Evolutionary conservation across 2,329 filamentous ascomycete genomes (phyloP).

Genomic region (Ophiostoma pallidulum): DNA sequence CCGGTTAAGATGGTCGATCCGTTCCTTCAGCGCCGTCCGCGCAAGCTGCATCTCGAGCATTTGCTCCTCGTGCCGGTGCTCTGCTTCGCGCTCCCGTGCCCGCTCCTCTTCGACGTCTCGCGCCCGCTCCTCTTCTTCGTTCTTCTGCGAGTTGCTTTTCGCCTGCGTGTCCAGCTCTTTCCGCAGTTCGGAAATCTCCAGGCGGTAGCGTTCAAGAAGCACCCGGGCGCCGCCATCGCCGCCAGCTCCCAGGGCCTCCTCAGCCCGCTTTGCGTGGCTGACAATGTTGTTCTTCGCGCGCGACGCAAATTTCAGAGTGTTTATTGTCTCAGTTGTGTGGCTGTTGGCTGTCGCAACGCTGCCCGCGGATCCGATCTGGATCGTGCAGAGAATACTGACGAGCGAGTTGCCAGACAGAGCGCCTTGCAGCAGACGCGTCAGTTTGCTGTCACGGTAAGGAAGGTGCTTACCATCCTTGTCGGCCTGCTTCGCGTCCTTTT

Average conservation of each 20-base stretch:
- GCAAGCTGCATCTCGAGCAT: constrained; percentile 98
- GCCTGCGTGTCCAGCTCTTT: constrained; percentile 75
- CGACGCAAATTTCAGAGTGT: constrained; percentile 93
- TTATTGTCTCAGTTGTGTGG: constrained; percentile 81
- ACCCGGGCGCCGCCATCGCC: constrained; percentile 82
- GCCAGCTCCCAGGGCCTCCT: constrained; percentile 71
- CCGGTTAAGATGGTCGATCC: constrained; percentile 92
- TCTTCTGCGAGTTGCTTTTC: constrained; percentile 51
- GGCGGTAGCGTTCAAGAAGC: constrained; percentile 81
- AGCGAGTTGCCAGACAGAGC: constrained; percentile 88
- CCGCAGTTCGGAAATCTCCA: constrained; percentile 80
- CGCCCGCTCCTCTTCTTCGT: constrained; percentile 48
- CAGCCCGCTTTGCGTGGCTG: constrained; percentile 89
- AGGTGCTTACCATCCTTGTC: constrained; percentile 88
- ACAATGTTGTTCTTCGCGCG: constrained; percentile 97
- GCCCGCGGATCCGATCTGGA: constrained; percentile 73
- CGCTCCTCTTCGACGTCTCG: constrained; percentile 63
- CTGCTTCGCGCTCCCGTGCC: constrained; percentile 66
- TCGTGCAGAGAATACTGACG: constrained; percentile 94
- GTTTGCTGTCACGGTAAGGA: constrained; percentile 94
- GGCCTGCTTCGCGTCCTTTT: constrained; percentile 60
- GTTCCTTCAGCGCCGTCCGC: constrained; percentile 88
- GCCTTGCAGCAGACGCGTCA: constrained; percentile 84
- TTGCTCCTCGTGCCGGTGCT: constrained; percentile 87
- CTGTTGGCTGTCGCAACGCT: constrained; percentile 61